Evolutionary conservation across 441 rosid species (phyloP).

Genomic region (Macaranga tanarius): DNA sequence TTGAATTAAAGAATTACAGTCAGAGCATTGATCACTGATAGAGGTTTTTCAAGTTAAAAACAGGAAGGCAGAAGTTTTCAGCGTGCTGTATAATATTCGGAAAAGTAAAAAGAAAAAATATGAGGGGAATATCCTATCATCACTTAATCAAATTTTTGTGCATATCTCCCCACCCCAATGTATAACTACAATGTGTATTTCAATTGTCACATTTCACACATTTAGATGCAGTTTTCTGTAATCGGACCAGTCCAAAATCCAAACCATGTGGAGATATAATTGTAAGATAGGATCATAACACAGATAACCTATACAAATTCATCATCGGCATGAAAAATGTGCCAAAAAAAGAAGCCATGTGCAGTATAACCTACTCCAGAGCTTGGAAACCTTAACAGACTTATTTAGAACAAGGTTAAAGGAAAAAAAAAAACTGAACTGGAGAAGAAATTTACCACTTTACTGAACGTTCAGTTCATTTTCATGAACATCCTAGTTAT

Average conservation of each 20-base stretch:
- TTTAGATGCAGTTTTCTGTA: not conserved
- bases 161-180: not conserved
- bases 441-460: not conserved
- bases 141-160: not conserved
- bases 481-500: not conserved
- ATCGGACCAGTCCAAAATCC: not conserved
- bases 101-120: not conserved
- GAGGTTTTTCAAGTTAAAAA: not conserved
- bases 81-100: not conserved
- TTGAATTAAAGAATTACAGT: not conserved
- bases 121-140: not conserved
- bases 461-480: not conserved
- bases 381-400: not conserved
- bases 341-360: not conserved
- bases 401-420: not conserved
- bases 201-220: not conserved
- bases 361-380: not conserved
- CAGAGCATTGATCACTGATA: not conserved
- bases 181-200: too few species aligned
- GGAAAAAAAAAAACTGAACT: not conserved
- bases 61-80: not conserved
- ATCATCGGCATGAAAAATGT: not conserved
- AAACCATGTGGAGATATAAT: not conserved
- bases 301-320: not conserved
- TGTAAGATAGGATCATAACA: not conserved